A percentile compares a stretch with the other conserved stretches of the same genome.
These are phyloP conservation scores for Omphalea diandra DNA, from an alignment of 441 rosid genomes.

Conservation along the genomic window DNA sequence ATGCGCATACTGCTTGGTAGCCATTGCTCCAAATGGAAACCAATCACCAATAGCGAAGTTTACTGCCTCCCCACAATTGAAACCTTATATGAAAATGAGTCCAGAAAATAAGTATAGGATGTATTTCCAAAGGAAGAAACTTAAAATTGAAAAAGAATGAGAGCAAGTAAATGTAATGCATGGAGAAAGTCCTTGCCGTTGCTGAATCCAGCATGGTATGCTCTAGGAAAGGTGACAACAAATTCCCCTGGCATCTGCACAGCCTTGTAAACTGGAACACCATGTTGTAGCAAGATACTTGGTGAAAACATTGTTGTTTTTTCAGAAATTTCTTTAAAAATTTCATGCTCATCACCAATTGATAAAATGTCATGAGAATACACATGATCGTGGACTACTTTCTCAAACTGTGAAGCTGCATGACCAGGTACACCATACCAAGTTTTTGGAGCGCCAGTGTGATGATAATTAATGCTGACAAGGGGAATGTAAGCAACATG, in stretches of 20 bases:
- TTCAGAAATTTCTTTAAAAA: slow-evolving; percentile 30
- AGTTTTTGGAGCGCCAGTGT: slow-evolving; percentile 52
- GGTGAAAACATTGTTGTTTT: slow-evolving; percentile 55
- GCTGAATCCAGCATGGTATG: slow-evolving; percentile 54
- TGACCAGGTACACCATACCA: slow-evolving; percentile 54
- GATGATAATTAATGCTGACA: slow-evolving; percentile 53
- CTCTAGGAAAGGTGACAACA: slow-evolving; percentile 50
- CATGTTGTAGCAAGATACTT: slow-evolving; percentile 34
- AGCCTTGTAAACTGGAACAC: slow-evolving; percentile 50
- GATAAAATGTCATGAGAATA: slow-evolving; percentile 26
- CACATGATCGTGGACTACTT: slow-evolving; percentile 38
- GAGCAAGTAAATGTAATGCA: not conserved
- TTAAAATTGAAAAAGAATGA: not conserved
- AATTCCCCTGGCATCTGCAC: slow-evolving; percentile 53
- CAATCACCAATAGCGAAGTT: slow-evolving; percentile 38
- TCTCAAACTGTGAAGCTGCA: slow-evolving; percentile 39
- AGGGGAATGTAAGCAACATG: not conserved
- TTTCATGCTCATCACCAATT: slow-evolving; percentile 32
- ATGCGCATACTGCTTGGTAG: slow-evolving; percentile 41
- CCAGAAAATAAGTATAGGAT: not conserved
- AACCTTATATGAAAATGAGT: slow-evolving; percentile 19
- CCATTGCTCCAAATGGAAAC: slow-evolving; percentile 50
- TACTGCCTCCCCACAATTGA: slow-evolving; percentile 27
- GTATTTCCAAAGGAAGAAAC: not conserved
- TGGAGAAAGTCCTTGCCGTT: slow-evolving; percentile 27